Base-by-base conservation (phyloP, 2,329 filamentous ascomycete genomes). In the Monosporascus sp. region DNA sequence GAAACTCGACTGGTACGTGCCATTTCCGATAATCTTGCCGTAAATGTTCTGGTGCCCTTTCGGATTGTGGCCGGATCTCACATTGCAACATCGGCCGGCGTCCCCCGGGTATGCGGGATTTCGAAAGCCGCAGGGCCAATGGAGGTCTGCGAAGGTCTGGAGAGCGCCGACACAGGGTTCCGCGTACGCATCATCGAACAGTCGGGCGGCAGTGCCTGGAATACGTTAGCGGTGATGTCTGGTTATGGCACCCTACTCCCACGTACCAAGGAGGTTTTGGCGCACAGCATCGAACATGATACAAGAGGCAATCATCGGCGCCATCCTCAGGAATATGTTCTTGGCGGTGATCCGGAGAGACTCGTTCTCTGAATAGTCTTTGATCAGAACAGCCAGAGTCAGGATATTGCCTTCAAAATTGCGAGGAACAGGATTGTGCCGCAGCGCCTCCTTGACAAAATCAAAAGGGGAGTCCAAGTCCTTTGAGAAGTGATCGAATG, bases 281-380 rank as follows among this genome's bases (percentile, higher is more conserved):
- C 65, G 61, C 8, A 67, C 65, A 7, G 66, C 64, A 47, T 68
- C 66, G 24, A 68, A 61, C 65, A 68, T 67, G 49, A 68, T 63
- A 38, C 65, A 68, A 0, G 64, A 67, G 17, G 65, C 63, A 51
- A 68, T 66, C 63, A 68, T 65, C 5, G 66, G 66, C 1, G 61
- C 66, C 45, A 68, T 66, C 9, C 54, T 56, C 26, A 64, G 58
- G 48, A 68, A 68, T 1, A 68, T 68, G 24, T 65, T 59, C 47
- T 67, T 63, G 1, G 63, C 65, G 41, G 64, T 54, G 26, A 57
- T 48, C 15, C 54, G 53, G 18, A 67, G 46, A 5, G 49, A 24
- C 2, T 52, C 43, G 26, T 62, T 55, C 31, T 43, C 41, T 18
- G 61, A 50, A 38, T 58, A 59, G 3, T 66, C 60, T 46, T 60